Conservation (phyloP, 2,329 filamentous ascomycete genomes). For the Aspergillus quadrilineatus region DNA sequence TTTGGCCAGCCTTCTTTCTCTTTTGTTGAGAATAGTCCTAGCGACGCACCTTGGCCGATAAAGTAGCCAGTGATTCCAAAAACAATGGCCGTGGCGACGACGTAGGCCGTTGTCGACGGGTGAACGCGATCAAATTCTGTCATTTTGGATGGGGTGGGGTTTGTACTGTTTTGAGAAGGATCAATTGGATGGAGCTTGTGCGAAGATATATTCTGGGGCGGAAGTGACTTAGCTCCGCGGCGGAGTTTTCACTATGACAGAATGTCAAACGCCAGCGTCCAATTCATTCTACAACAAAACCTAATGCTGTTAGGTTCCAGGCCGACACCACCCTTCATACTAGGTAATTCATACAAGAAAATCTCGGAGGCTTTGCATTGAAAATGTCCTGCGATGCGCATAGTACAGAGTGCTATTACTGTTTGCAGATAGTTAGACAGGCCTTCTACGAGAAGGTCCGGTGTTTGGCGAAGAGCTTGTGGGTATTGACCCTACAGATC, state of each 20-base stretch:
- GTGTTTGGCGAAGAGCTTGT: no score
- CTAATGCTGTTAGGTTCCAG: no score
- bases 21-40: conserved; percentile 61
- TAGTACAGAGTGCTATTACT: no score
- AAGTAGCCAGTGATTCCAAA: conserved; percentile 76
- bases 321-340: no score
- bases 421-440: no score
- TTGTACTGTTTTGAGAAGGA: neutral
- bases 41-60: conserved; percentile 61
- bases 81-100: conserved; percentile 72
- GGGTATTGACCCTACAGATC: no score
- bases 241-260: neutral
- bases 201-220: neutral
- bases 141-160: conserved; percentile 25
- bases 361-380: no score
- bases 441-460: no score
- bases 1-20: conserved; percentile 50
- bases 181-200: neutral
- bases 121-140: conserved; percentile 42
- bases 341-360: no score
- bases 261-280: neutral
- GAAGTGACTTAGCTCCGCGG: neutral
- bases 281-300: neutral
- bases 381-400: no score
- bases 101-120: conserved; percentile 58